These are phyloP conservation scores for Starmerella sirachaensis DNA, from an alignment of 805 yeast genomes.

Conservation along the genomic window DNA sequence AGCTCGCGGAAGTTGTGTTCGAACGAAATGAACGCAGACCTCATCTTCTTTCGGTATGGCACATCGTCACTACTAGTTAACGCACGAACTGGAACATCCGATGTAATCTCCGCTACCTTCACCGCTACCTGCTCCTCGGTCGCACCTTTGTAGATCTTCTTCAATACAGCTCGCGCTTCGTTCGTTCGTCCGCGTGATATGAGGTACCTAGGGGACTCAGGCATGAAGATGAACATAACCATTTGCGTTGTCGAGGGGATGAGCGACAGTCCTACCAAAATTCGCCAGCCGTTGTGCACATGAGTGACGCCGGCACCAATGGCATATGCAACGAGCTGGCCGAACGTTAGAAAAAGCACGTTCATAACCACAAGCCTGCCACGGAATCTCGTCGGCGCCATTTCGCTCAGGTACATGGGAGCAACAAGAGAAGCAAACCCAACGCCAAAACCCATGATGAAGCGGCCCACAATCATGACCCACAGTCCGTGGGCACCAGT, in stretches of 20 bases:
- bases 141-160: constrained; percentile 50
- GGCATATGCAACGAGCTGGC: constrained; percentile 88
- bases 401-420: constrained; percentile 84
- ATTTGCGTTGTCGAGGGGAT: constrained; percentile 76
- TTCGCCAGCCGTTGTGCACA: constrained; percentile 82
- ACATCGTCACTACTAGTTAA: constrained; percentile 19
- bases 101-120: constrained; percentile 45
- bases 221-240: constrained; percentile 66
- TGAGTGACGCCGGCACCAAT: constrained; percentile 47
- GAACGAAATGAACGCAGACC: constrained; percentile 22
- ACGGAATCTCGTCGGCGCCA: constrained; percentile 84
- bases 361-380: constrained; percentile 84
- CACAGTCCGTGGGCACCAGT: constrained; percentile 69
- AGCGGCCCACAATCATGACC: constrained; percentile 87
- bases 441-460: constrained; percentile 91
- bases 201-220: constrained; percentile 90
- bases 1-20: constrained; percentile 26
- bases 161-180: constrained; percentile 54
- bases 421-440: constrained; percentile 90
- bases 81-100: constrained; percentile 22
- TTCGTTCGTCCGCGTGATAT: constrained; percentile 57
- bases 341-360: constrained; percentile 84
- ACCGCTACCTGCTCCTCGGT: constrained; percentile 51
- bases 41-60: constrained; percentile 14
- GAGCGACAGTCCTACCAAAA: constrained; percentile 79